Conservation (phyloP, 1,139 yeast genomes). For the Torulaspora pretoriensis region DNA sequence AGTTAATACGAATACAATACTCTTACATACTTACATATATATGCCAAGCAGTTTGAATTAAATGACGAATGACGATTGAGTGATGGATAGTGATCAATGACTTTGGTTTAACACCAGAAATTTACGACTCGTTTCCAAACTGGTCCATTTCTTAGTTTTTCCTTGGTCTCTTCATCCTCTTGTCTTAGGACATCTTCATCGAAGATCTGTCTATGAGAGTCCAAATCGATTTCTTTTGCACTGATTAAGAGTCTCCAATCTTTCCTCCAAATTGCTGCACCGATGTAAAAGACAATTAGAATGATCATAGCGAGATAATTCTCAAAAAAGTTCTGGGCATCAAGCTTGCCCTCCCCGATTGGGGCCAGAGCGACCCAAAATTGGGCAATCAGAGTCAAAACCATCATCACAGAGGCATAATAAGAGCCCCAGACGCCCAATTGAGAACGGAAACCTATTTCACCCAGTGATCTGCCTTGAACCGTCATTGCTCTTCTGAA, state of each 20-base stretch:
- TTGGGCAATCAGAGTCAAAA: slow-evolving; percentile 49
- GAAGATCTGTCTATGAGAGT: slow-evolving; percentile 64
- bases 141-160: slow-evolving; percentile 23
- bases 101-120: slow-evolving; percentile 24
- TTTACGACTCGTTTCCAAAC: slow-evolving; percentile 18
- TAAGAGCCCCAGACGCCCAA: slow-evolving; percentile 49
- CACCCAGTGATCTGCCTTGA: slow-evolving; percentile 50
- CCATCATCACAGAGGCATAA: slow-evolving; percentile 43
- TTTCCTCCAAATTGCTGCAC: slow-evolving; percentile 51
- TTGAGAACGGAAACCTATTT: slow-evolving; percentile 49
- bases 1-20: slow-evolving; percentile 1
- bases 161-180: slow-evolving; percentile 48
- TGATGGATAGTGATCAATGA: slow-evolving; percentile 1
- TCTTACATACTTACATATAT: slow-evolving; percentile 3
- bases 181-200: slow-evolving; percentile 65
- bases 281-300: slow-evolving; percentile 47
- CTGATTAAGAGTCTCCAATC: slow-evolving; percentile 49
- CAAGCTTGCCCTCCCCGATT: slow-evolving; percentile 40
- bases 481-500: slow-evolving; percentile 53
- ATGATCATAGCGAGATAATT: slow-evolving; percentile 60
- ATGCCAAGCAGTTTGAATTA: slow-evolving; percentile 4
- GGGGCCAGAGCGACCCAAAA: slow-evolving; percentile 69
- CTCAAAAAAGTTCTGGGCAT: slow-evolving; percentile 52
- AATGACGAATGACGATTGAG: slow-evolving; percentile 7
- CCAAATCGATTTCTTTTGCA: slow-evolving; percentile 54